Evolutionary conservation across 805 yeast species (phyloP).

Genomic region (Metschnikowia shivogae): DNA sequence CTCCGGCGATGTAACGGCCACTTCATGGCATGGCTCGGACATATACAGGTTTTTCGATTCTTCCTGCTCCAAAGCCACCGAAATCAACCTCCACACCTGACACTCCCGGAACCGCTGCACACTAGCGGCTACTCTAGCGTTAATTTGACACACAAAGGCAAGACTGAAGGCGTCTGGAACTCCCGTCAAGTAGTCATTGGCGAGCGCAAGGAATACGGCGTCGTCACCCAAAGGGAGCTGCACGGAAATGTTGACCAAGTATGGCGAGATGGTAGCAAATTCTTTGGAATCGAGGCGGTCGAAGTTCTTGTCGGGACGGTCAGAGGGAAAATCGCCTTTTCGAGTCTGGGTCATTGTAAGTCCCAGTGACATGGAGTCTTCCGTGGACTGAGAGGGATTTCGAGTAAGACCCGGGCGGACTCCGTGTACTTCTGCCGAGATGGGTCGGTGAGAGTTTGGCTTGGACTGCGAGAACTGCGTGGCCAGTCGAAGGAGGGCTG

Average conservation of each 20-base stretch:
- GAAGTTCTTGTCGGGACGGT: conserved; percentile 11
- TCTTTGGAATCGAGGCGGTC: conserved; percentile 12
- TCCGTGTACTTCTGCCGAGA: conserved; percentile 6
- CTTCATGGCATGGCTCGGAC: neutral
- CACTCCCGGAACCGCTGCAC: conserved; percentile 51
- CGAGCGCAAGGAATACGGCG: conserved; percentile 43
- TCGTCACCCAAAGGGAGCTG: conserved; percentile 43
- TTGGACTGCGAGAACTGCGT: conserved; percentile 13
- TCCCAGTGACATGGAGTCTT: conserved; percentile 25
- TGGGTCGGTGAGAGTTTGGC: conserved; percentile 21
- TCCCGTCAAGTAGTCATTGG: conserved; percentile 45
- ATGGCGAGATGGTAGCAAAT: conserved; percentile 4
- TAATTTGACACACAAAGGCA: conserved; percentile 52
- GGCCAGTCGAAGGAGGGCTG: conserved; percentile 11
- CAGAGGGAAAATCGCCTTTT: conserved; percentile 1
- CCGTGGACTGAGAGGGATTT: conserved; percentile 34
- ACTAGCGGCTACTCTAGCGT: conserved; percentile 52
- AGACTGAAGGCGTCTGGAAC: conserved; percentile 48
- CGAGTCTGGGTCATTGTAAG: conserved; percentile 7
- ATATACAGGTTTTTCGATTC: conserved; percentile 15
- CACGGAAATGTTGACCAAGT: conserved; percentile 37
- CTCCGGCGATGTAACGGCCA: neutral
- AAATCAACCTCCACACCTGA: conserved; percentile 60
- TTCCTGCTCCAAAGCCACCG: conserved; percentile 41
- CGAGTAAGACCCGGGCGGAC: conserved; percentile 30